These are phyloP conservation scores for Coprinopsis sp. DNA, from an alignment of 768 basidiomycete species.

Conservation along the genomic window DNA sequence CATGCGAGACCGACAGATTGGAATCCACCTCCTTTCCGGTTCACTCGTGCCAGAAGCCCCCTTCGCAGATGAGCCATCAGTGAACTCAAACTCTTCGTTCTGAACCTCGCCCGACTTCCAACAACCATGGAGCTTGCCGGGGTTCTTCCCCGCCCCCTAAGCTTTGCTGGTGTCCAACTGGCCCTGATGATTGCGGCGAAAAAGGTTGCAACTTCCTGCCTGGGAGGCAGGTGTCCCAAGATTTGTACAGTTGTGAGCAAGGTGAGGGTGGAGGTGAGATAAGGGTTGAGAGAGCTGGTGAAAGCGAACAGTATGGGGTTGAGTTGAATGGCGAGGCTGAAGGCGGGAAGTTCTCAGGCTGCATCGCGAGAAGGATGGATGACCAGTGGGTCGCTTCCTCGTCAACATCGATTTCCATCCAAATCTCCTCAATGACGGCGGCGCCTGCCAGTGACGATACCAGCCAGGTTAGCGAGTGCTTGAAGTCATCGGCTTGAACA, in stretches of 20 bases:
- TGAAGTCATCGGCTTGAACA: constrained; percentile 90
- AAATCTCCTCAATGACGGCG: constrained; percentile 40
- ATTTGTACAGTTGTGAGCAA: constrained; percentile 72
- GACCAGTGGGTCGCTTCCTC: constrained; percentile 22
- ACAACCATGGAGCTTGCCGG: constrained; percentile 91
- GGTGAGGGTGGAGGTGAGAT: constrained; percentile 79
- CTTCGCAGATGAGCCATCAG: not conserved
- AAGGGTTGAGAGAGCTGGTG: constrained; percentile 55
- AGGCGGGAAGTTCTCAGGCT: constrained; percentile 53
- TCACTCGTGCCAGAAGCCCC: constrained; percentile 25
- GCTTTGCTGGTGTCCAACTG: constrained; percentile 22
- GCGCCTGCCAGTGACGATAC: constrained; percentile 66
- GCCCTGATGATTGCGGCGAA: constrained; percentile 57
- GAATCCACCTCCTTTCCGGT: constrained; percentile 63
- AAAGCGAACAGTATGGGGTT: constrained; percentile 74
- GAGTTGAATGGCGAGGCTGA: constrained; percentile 74
- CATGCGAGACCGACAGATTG: constrained; percentile 66
- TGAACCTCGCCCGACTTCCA: constrained; percentile 81
- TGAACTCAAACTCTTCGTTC: constrained; percentile 71
- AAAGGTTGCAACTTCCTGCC: constrained; percentile 66
- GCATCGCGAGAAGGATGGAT: constrained; percentile 22
- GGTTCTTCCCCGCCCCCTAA: constrained; percentile 82
- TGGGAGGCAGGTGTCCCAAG: constrained; percentile 78
- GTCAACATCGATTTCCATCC: constrained; percentile 30
- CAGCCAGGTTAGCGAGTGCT: constrained; percentile 93